Percentiles rank a stretch among this genome's conserved stretches.
phyloP scores from a whole-genome alignment of 2,329 filamentous ascomycete species.

The Byssoonygena ceratinophila region DNA sequence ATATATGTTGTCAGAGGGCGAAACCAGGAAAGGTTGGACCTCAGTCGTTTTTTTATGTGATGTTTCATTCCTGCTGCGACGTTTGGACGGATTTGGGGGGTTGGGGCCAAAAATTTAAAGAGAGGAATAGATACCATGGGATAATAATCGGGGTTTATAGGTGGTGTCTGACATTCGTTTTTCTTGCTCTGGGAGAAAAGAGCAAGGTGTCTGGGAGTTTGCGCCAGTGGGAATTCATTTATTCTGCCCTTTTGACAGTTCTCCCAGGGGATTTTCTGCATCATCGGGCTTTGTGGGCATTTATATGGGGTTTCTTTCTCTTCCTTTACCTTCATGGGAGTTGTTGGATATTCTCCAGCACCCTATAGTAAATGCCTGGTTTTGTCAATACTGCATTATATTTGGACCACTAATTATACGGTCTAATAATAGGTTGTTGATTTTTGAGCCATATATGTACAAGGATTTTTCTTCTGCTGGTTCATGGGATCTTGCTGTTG shows the following conservation, averaged over 20 bases:
- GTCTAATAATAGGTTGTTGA: no score
- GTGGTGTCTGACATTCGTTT: not conserved
- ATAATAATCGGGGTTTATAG: not conserved
- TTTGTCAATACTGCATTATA: no score
- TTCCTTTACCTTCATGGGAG: no score
- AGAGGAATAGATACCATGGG: constrained; percentile 7
- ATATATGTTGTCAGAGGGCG: not conserved
- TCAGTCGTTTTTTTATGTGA: not conserved
- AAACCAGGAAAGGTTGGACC: not conserved
- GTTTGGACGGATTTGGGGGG: not conserved
- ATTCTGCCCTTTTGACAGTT: not conserved
- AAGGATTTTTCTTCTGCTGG: no score
- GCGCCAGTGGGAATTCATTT: not conserved
- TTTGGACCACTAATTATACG: no score
- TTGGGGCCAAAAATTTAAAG: not conserved
- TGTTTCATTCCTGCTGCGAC: not conserved
- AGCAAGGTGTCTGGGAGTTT: not conserved
- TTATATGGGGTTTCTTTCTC: no score
- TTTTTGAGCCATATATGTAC: no score
- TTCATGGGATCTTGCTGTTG: no score
- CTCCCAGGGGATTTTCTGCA: not conserved
- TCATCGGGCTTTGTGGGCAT: not conserved
- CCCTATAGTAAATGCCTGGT: no score
- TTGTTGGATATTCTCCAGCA: no score
- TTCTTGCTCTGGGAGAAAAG: not conserved